Conservation (phyloP, 495 filamentous ascomycete species). For the Mytilinidion resinicola region DNA sequence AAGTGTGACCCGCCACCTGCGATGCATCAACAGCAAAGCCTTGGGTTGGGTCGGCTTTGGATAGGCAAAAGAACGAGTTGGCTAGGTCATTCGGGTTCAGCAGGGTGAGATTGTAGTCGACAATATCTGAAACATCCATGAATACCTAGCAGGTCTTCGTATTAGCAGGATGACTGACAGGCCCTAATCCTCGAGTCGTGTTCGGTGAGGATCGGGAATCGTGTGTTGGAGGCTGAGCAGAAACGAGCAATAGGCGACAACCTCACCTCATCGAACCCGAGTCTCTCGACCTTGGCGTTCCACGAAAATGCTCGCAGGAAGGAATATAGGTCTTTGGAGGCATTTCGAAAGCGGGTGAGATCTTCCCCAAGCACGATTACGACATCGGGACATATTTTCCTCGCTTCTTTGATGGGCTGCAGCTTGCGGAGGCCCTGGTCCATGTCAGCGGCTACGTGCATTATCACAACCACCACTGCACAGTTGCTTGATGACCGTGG, state of each 20-base stretch:
- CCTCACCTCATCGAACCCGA: constrained; percentile 78
- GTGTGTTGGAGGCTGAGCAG: background rate
- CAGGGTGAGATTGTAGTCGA: constrained; percentile 67
- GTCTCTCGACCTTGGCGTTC: constrained; percentile 65
- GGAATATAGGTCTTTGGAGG: constrained; percentile 69
- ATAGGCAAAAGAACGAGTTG: constrained; percentile 75
- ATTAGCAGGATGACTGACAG: constrained; percentile 4
- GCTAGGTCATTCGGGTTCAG: constrained; percentile 59
- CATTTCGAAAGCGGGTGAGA: constrained; percentile 75
- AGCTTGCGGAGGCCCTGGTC: constrained; percentile 70
- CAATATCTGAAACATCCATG: constrained; percentile 76
- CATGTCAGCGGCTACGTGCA: constrained; percentile 9
- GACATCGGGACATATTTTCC: constrained; percentile 72
- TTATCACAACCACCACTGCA: background rate
- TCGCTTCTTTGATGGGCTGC: constrained; percentile 74
- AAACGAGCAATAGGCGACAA: background rate
- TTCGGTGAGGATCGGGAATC: background rate
- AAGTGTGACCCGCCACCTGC: constrained; percentile 50
- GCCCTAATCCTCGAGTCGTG: background rate
- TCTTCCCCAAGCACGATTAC: constrained; percentile 84
- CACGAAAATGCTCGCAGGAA: constrained; percentile 65
- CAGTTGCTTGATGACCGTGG: background rate
- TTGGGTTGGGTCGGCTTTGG: constrained; percentile 62
- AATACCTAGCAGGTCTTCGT: constrained; percentile 43
- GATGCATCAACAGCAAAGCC: constrained; percentile 77